Base-by-base conservation (phyloP, 1,139 yeast genomes). In the Sugiyamaella xylanicola region DNA sequence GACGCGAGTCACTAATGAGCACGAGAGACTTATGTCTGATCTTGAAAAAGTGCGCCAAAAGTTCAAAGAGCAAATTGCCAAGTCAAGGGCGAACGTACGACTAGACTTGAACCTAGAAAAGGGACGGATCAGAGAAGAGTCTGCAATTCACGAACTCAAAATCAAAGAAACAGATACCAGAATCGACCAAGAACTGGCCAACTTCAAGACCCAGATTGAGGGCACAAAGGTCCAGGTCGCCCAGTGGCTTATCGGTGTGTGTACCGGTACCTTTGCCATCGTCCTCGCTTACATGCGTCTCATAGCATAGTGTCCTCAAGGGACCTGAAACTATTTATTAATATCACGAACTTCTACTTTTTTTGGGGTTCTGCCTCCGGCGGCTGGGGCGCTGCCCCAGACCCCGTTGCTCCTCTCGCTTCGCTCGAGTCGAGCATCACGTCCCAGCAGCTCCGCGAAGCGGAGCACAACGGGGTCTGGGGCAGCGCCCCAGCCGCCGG, bases 231-330 rank as follows among this genome's bases (percentile, higher is more conserved):
- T 97, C 1, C 97, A 93, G 70, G 97, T 93, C 51, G 84, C 90
- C 84, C 99, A 93, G 72, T 93, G 98, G 98, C 80, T 93, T 63
- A 90, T 93, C 66, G 98, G 98, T 78, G 97, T 93, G 21, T 88
- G 96, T 67, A 91, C 98, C 1, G 99, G 98, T 87, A 88, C 97
- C 1, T 89, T 92, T 74, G 97, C 98, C 15, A 78, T 93, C 59
- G 86, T 93, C 49, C 76, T 93, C 65, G 97, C 98, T 1, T 93
- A 93, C 70, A 87, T 91, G 53, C 80, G 99, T 65, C 77, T 92
- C n/a, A 25, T 50, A 11, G 53, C 53, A 8, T 50, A 49, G 41
- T 25, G 20, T 25, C 25, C 47, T 32, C 4, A 8, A 7, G 8
- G 37, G 37, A n/a, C 15, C 29, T 25, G 29, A 9, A 13, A 32